Evolutionary conservation across 1,139 yeast genomes (phyloP).

Genomic region (Protomyces macrosporus): DNA sequence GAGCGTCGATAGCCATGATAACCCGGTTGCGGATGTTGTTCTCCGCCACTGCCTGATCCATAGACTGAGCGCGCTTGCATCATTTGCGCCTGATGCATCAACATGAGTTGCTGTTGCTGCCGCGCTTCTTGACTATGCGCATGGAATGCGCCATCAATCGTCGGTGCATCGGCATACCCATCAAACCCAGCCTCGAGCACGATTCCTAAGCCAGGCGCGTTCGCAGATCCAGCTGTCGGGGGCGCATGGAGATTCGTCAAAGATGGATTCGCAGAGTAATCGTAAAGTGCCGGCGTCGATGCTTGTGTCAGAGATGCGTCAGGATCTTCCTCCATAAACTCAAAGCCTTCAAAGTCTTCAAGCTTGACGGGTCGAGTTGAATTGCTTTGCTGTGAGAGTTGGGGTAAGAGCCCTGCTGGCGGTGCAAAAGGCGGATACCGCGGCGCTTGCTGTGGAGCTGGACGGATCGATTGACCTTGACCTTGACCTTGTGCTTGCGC

Average conservation of each 20-base stretch:
- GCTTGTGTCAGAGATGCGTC: constrained; percentile 18
- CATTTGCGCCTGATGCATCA: not conserved
- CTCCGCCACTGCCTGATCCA: no score
- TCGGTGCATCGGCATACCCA: not conserved
- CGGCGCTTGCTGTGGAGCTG: no score
- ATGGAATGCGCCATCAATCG: not conserved
- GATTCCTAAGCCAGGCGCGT: not conserved
- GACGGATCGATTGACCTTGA: no score
- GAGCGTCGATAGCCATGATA: not conserved
- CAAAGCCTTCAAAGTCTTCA: not conserved
- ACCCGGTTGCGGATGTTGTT: not conserved
- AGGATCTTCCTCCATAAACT: constrained; percentile 6
- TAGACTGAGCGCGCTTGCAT: not conserved
- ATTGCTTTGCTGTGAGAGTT: no score
- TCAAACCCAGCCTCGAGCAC: not conserved
- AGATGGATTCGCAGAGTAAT: constrained; percentile 17
- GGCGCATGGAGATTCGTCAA: constrained; percentile 14
- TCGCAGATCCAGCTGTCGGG: not conserved
- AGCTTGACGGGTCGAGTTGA: not conserved
- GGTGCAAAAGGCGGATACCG: no score
- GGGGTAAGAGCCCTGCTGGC: no score
- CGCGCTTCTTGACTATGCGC: not conserved
- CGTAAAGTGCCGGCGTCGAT: constrained; percentile 22
- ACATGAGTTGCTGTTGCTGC: not conserved
- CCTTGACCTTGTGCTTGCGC: no score